Conservation (phyloP, 306 rosid genomes). For the Pyrus pyrifolia region DNA sequence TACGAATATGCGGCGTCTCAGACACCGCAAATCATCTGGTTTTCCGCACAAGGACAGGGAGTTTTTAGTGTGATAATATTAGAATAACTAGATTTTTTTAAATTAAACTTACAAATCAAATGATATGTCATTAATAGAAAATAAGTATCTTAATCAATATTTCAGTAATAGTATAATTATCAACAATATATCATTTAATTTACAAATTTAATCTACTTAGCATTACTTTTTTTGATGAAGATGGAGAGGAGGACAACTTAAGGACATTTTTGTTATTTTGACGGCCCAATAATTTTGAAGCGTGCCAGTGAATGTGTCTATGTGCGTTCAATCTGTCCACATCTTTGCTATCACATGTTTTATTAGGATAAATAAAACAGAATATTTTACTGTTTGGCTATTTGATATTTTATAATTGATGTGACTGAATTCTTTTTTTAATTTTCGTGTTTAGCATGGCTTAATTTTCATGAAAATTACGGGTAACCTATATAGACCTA, state of each 20-base stretch:
- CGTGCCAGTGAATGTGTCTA: not conserved
- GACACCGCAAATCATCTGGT: not conserved
- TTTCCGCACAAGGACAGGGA: not conserved
- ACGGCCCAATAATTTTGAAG: not conserved
- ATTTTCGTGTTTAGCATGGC: not conserved
- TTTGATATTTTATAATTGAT: not conserved
- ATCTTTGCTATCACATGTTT: not conserved
- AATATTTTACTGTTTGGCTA: too few relatives aligned
- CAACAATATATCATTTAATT: too few relatives aligned
- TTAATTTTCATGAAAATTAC: not conserved
- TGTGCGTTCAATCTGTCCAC: not conserved
- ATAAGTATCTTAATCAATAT: too few relatives aligned
- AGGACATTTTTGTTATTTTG: not conserved
- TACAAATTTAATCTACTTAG: accelerated
- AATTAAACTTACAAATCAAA: too few relatives aligned
- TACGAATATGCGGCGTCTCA: slow-evolving; percentile 39
- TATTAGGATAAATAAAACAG: too few relatives aligned
- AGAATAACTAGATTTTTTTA: too few relatives aligned
- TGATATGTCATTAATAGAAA: too few relatives aligned
- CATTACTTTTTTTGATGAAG: too few relatives aligned
- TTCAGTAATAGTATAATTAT: too few relatives aligned
- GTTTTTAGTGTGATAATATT: not conserved
- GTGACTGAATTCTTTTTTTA: not conserved
- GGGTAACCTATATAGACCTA: not conserved
- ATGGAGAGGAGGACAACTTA: not conserved